Percentiles rank a stretch among this genome's conserved stretches.
These are phyloP conservation scores for Lasiosphaeria miniovina DNA, from an alignment of 495 filamentous ascomycete genomes.

Conservation along the genomic window DNA sequence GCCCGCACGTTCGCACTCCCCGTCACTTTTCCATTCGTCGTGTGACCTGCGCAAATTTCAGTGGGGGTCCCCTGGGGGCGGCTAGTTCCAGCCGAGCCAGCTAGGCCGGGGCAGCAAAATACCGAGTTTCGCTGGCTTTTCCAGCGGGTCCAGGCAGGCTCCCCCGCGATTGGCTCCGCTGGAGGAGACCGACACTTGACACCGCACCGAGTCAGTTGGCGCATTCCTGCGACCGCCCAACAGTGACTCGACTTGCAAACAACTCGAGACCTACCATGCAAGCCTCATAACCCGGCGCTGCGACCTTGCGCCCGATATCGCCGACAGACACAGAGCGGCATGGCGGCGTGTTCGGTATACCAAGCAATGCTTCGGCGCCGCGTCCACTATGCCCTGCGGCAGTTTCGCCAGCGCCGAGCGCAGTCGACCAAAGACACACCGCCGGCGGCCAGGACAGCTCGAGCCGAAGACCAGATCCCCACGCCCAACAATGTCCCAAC, in stretches of 20 bases:
- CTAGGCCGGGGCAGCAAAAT: conserved; percentile 1
- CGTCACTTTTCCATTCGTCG: too few relatives aligned
- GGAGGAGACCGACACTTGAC: neutral
- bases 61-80: too few relatives aligned
- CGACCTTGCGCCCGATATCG: neutral
- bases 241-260: neutral
- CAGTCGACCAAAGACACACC: conserved; percentile 15
- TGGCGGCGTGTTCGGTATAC: conserved; percentile 18
- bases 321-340: conserved; percentile 1
- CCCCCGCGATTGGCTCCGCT: conserved; percentile 1
- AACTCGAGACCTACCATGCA: neutral
- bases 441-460: conserved; percentile 8
- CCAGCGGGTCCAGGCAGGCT: neutral
- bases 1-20: too few relatives aligned
- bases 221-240: neutral
- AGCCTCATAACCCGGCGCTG: neutral
- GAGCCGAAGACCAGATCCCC: conserved; percentile 35
- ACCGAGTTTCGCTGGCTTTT: neutral
- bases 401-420: conserved; percentile 23
- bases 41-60: too few relatives aligned
- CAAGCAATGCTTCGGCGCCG: conserved; percentile 24
- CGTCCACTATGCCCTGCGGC: conserved; percentile 15
- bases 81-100: neutral
- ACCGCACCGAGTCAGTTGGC: neutral
- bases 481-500: conserved; percentile 44